These are phyloP conservation scores for Aurantiochytrium sp. DNA, from an alignment of 108 stramenopile genomes.

Conservation along the genomic window DNA sequence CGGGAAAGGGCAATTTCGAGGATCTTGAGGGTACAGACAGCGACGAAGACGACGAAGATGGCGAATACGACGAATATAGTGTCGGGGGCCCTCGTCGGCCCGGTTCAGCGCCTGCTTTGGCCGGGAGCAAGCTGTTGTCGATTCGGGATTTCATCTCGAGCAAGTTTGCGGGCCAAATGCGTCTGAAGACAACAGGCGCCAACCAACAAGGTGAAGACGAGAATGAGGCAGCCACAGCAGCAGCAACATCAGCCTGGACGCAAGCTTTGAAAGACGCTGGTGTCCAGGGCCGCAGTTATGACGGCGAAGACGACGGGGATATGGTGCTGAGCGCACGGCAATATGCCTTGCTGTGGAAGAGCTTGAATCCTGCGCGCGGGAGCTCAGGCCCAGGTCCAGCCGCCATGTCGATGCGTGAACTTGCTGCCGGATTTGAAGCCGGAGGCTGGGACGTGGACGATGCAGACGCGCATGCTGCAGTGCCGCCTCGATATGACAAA, in stretches of 20 bases:
- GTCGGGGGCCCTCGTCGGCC: neutral
- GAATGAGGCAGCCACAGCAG: neutral
- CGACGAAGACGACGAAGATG: neutral
- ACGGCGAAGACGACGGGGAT: neutral
- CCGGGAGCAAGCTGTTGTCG: neutral
- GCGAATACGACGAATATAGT: neutral
- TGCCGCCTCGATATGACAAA: too few species aligned
- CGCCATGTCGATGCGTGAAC: neutral
- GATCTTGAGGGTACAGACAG: neutral
- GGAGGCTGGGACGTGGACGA: too few species aligned
- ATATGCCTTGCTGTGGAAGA: slow-evolving; percentile 11
- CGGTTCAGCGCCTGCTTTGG: neutral
- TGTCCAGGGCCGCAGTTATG: neutral
- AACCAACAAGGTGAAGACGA: neutral
- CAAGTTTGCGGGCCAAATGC: neutral
- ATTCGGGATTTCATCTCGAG: slow-evolving; percentile 8
- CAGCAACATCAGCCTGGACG: neutral
- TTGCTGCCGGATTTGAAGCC: too few species aligned
- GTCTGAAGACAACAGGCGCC: too few species aligned
- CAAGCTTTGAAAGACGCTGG: neutral
- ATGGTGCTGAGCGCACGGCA: neutral
- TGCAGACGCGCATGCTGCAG: too few species aligned
- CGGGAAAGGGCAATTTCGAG: neutral
- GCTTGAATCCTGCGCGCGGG: neutral
- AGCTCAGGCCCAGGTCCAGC: neutral